Base-by-base conservation (phyloP, 2,329 filamentous ascomycete species). In the Colletotrichum scovillei region DNA sequence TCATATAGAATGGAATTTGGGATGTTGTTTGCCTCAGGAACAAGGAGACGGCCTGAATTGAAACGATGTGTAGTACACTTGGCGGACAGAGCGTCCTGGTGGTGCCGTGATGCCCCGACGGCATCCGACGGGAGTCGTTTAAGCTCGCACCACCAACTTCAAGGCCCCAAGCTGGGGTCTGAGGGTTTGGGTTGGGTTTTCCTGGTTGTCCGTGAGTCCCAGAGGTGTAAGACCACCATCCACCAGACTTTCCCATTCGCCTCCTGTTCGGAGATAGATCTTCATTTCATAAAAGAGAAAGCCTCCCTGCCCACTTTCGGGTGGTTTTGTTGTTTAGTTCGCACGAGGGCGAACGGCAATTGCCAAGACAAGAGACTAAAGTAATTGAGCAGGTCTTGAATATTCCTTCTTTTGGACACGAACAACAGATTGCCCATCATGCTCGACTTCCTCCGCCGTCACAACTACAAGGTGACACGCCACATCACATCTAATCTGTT, bases 401-500 rank as follows among this genome's bases (percentile, higher is more conserved):
- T 56, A 53, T 30, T 46, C 55, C 53, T 60, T 65, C 66, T 60
- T 73, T 73, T 56, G 60, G 70, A 81, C 65, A 30, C 28, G 38
- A 1, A 46, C 52, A 64, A 14, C 19, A 38, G 7, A n/a, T 62
- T 16, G 63, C 53, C 49, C 69, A 75, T 58, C 60, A 75, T 73
- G 74, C 12, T 75, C 35, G 22, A 14, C 1, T 77, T 69, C 26
- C 30, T 77, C 9, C 58, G 52, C 32, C 38, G 65, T 6, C 76
- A 74, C 67, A 77, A 77, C 63, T 73, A 75, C 64, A 73, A 74
- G 73, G 69, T 76, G 38, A 74, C 73, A 38, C 64, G 49, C 35
- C 64, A 75, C 38, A 63, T 77, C 26, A 77, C 76, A 16, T 73
- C 73, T 1, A 77, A 77, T 14, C 55, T 76, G 46, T 32, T 77